Conservation (phyloP, 495 filamentous ascomycete species). For the Aspergillus olivimuriae region DNA sequence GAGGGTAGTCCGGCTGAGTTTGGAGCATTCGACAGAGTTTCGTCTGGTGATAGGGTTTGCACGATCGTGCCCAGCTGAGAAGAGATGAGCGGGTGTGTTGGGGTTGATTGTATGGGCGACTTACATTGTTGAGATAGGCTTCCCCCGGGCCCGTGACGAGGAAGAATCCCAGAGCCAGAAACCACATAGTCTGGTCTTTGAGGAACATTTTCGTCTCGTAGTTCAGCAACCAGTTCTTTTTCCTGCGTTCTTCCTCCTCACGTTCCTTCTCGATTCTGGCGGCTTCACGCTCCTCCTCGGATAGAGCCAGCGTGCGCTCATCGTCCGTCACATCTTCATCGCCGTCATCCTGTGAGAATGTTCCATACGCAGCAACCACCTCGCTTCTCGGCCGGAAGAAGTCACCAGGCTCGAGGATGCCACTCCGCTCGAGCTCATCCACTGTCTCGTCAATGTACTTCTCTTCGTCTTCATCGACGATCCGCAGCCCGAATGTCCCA, state of each 20-base stretch:
- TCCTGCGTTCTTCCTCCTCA: conserved; percentile 60
- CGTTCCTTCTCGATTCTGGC: conserved; percentile 41
- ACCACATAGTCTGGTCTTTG: conserved; percentile 90
- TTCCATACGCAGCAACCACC: conserved; percentile 46
- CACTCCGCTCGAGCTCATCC: conserved; percentile 77
- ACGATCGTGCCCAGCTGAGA: conserved; percentile 80
- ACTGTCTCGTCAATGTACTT: conserved; percentile 83
- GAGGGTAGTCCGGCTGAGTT: conserved; percentile 64
- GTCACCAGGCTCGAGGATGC: conserved; percentile 65
- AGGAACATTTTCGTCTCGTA: conserved; percentile 80
- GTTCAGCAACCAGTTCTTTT: conserved; percentile 83
- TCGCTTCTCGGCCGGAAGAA: conserved; percentile 48
- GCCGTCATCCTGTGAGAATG: conserved; percentile 33
- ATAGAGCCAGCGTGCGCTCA: conserved; percentile 25
- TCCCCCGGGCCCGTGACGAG: conserved; percentile 90
- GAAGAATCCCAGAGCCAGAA: conserved; percentile 84
- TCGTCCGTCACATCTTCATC: conserved; percentile 27
- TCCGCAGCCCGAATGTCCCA: conserved; percentile 63
- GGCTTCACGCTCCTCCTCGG: conserved; percentile 42
- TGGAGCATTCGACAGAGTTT: conserved; percentile 33
- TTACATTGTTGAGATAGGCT: conserved; percentile 88
- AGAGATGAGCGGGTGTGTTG: no score
- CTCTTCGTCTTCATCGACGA: conserved; percentile 55
- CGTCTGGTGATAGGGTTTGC: conserved; percentile 68
- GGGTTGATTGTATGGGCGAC: conserved; percentile 1